Conservation (phyloP, 306 rosid genomes). For the Geum urbanum region DNA sequence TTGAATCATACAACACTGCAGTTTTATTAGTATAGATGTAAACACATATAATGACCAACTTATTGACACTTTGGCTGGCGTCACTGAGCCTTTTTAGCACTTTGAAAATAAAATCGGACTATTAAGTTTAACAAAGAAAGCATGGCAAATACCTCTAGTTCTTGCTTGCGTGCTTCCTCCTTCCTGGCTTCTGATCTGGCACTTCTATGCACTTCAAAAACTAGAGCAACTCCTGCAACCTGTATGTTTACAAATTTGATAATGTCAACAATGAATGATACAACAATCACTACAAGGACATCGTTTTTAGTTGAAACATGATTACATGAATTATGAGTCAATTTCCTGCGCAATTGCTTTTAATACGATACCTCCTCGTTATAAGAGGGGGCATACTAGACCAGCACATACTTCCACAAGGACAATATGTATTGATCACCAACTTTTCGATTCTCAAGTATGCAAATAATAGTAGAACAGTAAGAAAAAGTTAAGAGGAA, state of each 20-base stretch:
- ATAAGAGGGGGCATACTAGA: neutral
- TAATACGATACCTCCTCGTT: neutral
- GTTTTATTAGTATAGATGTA: too few relatives aligned
- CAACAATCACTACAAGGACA: neutral
- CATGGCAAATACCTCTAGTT: slow-evolving; percentile 53
- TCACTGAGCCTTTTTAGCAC: neutral
- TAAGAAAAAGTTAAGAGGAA: neutral
- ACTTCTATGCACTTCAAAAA: slow-evolving; percentile 90
- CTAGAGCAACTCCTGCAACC: slow-evolving; percentile 74
- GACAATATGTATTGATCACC: neutral
- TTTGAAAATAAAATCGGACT: neutral
- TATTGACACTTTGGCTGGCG: neutral
- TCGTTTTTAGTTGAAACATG: slow-evolving; percentile 12
- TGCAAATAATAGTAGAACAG: neutral
- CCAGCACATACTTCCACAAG: neutral
- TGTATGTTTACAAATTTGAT: slow-evolving; percentile 27
- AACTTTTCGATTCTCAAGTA: neutral
- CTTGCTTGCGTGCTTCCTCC: slow-evolving; percentile 77
- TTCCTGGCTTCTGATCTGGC: slow-evolving; percentile 90
- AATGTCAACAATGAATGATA: slow-evolving; percentile 9
- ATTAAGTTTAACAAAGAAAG: neutral
- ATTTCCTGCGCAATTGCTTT: neutral
- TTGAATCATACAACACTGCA: neutral
- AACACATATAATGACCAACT: neutral
- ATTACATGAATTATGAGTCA: neutral